phyloP scores from a whole-genome alignment of 192 early-diverging fungal species.

The Chytriomyces confervae region DNA sequence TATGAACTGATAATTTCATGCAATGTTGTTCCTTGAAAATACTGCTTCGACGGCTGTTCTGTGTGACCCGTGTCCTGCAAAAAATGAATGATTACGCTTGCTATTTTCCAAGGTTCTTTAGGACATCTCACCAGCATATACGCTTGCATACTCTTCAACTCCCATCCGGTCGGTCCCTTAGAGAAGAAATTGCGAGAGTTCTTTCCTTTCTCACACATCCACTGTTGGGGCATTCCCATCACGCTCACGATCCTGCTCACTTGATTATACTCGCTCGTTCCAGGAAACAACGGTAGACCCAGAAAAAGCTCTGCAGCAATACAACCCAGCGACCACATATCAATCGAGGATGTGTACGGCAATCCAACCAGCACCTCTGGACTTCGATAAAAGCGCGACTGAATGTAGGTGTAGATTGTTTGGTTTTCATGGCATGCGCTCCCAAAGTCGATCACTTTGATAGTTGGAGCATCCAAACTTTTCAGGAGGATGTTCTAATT shows the following conservation, averaged over 20 bases:
- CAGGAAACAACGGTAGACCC: constrained; percentile 94
- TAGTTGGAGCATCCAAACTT: constrained; percentile 84
- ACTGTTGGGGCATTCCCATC: constrained; percentile 85
- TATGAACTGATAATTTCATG: constrained; percentile 87
- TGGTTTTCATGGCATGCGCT: constrained; percentile 94
- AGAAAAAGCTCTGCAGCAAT: constrained; percentile 97
- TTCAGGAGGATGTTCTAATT: constrained; percentile 84
- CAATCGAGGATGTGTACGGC: constrained; percentile 90
- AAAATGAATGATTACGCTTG: background rate
- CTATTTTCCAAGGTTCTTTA: background rate
- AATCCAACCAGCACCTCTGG: constrained; percentile 95
- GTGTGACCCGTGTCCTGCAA: constrained; percentile 74
- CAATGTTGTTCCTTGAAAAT: constrained; percentile 85
- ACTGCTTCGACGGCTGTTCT: constrained; percentile 92
- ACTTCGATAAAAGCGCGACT: constrained; percentile 95
- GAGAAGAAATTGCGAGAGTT: constrained; percentile 87
- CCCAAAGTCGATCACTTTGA: constrained; percentile 99
- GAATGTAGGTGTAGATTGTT: constrained; percentile 97
- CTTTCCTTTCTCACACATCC: constrained; percentile 95
- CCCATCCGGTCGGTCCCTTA: constrained; percentile 64
- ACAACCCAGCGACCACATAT: constrained; percentile 99
- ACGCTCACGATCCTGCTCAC: constrained; percentile 92
- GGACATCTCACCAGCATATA: constrained; percentile 65
- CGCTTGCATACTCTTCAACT: constrained; percentile 79
- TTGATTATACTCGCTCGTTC: constrained; percentile 96